phyloP scores from a whole-genome alignment of 129 eudicot genomes.

The Flaveria brownii region DNA sequence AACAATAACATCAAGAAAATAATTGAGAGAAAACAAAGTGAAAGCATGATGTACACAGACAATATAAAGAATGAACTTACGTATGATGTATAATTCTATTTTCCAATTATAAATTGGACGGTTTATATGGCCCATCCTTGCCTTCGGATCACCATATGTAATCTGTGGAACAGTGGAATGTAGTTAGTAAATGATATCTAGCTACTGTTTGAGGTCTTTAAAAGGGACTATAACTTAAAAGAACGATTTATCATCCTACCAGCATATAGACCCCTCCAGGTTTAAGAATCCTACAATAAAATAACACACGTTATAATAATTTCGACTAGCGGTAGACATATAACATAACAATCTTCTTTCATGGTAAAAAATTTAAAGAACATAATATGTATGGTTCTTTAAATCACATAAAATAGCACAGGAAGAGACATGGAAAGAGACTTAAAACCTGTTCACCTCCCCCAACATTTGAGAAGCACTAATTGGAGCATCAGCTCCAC shows the following conservation, averaged over 20 bases:
- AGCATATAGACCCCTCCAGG: constrained; percentile 95
- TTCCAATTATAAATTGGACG: constrained; percentile 78
- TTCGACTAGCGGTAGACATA: constrained; percentile 12
- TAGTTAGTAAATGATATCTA: constrained; percentile 11
- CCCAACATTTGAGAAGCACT: constrained; percentile 94
- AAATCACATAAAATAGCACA: not conserved
- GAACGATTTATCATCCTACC: constrained; percentile 49
- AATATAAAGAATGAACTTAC: constrained; percentile 46
- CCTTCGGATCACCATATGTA: constrained; percentile 93
- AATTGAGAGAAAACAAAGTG: not conserved
- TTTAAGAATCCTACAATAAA: constrained; percentile 80
- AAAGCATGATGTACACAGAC: constrained; percentile 1
- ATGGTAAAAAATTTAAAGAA: not conserved
- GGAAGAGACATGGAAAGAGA: not conserved
- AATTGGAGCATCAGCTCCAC: constrained; percentile 85
- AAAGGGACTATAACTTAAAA: constrained; percentile 12
- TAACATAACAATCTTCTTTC: not conserved
- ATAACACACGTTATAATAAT: not conserved
- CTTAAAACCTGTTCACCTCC: constrained; percentile 90
- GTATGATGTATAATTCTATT: constrained; percentile 71
- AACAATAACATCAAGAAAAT: not conserved
- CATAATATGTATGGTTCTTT: not conserved
- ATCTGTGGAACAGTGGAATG: constrained; percentile 50
- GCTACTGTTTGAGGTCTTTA: constrained; percentile 1
- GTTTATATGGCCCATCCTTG: constrained; percentile 68